Evolutionary conservation across 164 flowering plant genomes (phyloP).

Genomic region (Aristolochia contorta): DNA sequence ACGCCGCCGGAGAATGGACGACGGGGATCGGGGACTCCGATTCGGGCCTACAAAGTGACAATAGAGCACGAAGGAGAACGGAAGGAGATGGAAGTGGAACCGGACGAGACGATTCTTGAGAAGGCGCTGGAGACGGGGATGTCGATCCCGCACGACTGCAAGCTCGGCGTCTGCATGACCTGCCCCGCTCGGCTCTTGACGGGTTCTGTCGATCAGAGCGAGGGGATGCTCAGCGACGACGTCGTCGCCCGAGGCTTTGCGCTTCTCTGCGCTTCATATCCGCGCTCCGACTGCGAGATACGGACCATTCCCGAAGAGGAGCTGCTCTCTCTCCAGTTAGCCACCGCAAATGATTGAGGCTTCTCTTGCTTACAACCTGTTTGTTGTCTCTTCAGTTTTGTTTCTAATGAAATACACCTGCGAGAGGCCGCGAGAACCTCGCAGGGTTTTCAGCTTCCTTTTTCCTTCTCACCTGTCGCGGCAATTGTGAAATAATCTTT

Average conservation of each 20-base stretch:
- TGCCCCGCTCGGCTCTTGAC: constrained; percentile 74
- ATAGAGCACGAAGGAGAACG: constrained; percentile 62
- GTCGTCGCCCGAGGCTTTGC: constrained; percentile 76
- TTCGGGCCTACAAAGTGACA: constrained; percentile 44
- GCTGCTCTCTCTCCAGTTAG: constrained; percentile 70
- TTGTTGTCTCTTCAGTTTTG: neutral
- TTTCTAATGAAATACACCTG: neutral
- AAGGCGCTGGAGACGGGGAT: constrained; percentile 73
- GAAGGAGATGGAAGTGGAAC: constrained; percentile 72
- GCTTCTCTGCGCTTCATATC: constrained; percentile 66
- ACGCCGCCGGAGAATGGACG: no score
- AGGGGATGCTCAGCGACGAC: constrained; percentile 95
- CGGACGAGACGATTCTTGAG: constrained; percentile 71
- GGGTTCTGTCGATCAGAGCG: constrained; percentile 89
- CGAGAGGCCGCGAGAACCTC: no score
- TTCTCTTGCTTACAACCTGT: neutral
- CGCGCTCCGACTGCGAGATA: constrained; percentile 68
- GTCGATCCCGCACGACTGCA: constrained; percentile 83
- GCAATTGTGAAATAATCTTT: neutral
- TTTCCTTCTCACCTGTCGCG: no score
- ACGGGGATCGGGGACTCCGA: neutral
- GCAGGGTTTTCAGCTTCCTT: neutral
- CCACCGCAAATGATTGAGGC: constrained; percentile 72
- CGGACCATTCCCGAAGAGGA: constrained; percentile 84
- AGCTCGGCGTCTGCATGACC: constrained; percentile 98